A percentile compares a stretch with the other conserved stretches of the same genome.
Evolutionary conservation across 1,284 basidiomycete genomes (phyloP).

Genomic region (Taiwanofungus camphoratus): DNA sequence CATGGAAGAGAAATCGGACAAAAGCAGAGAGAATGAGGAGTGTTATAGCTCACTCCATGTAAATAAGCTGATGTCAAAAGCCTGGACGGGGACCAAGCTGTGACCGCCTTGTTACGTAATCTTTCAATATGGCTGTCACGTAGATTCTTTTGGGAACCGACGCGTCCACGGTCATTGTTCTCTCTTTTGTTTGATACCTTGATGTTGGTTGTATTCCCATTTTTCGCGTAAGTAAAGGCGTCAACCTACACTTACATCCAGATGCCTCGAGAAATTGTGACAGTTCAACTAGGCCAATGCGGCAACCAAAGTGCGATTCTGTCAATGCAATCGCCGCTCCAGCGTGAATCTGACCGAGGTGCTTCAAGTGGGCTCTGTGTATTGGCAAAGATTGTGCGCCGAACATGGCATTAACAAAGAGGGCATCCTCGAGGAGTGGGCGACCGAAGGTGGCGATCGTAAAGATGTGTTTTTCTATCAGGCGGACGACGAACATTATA

Average conservation of each 20-base stretch:
- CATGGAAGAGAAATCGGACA: conserved; percentile 15
- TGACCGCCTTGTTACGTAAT: too few species aligned
- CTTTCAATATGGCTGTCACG: too few species aligned
- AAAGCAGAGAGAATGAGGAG: conserved; percentile 8
- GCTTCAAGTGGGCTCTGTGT: conserved; percentile 76
- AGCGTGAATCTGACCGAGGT: conserved; percentile 16
- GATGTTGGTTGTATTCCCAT: neutral
- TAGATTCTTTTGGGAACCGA: too few species aligned
- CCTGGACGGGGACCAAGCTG: neutral
- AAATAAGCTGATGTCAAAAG: conserved; percentile 6
- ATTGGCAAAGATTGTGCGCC: conserved; percentile 93
- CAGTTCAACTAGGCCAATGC: conserved; percentile 89
- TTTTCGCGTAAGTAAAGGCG: neutral
- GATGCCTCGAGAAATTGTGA: conserved; percentile 87
- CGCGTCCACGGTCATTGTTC: neutral
- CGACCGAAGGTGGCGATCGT: conserved; percentile 88
- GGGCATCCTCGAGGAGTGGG: conserved; percentile 93
- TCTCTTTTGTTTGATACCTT: too few species aligned
- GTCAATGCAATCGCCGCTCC: conserved; percentile 11
- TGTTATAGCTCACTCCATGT: too few species aligned
- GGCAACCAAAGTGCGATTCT: conserved; percentile 84
- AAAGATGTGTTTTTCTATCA: conserved; percentile 99
- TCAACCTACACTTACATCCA: conserved; percentile 2
- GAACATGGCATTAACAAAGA: conserved; percentile 95
- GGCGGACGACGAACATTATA: conserved; percentile 99